Evolutionary conservation across 805 yeast species (phyloP).

Genomic region (Blastobotrys robertii): DNA sequence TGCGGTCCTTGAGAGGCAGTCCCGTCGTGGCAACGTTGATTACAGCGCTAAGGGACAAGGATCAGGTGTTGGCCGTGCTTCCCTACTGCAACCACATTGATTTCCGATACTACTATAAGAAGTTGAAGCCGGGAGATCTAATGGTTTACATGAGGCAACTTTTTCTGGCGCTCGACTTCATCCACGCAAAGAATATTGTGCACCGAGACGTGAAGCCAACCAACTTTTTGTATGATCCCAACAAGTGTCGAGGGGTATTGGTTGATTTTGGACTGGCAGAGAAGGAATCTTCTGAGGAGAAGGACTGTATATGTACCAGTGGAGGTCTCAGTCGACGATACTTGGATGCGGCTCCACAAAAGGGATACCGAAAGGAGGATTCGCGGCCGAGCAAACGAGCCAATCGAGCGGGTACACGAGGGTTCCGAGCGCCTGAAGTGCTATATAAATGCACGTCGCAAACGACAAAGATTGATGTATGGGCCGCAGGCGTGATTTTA

Average conservation of each 20-base stretch:
- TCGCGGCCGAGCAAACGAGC: conserved; percentile 84
- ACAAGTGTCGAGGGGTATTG: conserved; percentile 61
- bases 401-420: conserved; percentile 94
- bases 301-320: conserved; percentile 12
- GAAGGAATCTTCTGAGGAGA: conserved; percentile 27
- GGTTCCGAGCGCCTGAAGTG: conserved; percentile 92
- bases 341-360: conserved; percentile 25
- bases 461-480: conserved; percentile 70
- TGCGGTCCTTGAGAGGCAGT: conserved; percentile 31
- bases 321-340: conserved; percentile 10
- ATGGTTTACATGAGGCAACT: conserved; percentile 72
- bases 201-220: conserved; percentile 92
- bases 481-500: conserved; percentile 89
- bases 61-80: conserved; percentile 85
- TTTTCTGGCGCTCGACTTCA: conserved; percentile 61
- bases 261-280: conserved; percentile 94
- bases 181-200: conserved; percentile 68
- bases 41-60: conserved; percentile 79
- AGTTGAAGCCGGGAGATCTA: conserved; percentile 69
- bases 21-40: conserved; percentile 77
- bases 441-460: conserved; percentile 79
- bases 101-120: conserved; percentile 73
- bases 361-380: conserved; percentile 82
- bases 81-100: conserved; percentile 90
- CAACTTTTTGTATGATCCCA: conserved; percentile 61